These are phyloP conservation scores for Amylocarpus encephaloides DNA, from an alignment of 2,329 filamentous ascomycete genomes.

Conservation along the genomic window DNA sequence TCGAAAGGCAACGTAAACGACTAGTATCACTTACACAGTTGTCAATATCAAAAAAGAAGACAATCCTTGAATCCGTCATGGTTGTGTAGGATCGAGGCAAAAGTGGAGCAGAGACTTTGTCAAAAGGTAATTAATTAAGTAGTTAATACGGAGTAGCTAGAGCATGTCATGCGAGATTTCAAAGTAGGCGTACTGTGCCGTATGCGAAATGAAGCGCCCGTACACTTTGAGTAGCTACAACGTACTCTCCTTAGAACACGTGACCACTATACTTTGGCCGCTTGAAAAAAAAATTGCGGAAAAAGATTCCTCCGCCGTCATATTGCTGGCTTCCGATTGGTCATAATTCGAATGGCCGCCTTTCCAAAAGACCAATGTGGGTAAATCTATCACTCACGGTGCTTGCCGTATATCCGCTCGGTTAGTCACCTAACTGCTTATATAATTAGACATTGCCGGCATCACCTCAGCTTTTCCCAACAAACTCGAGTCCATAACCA, in stretches of 20 bases:
- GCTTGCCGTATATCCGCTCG: not conserved
- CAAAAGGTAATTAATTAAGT: not conserved
- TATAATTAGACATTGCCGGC: too few species aligned
- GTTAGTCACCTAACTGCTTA: too few species aligned
- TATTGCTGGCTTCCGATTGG: too few species aligned
- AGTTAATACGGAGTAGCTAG: not conserved
- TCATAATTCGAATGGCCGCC: too few species aligned
- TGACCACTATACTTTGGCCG: too few species aligned
- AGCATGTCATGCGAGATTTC: not conserved
- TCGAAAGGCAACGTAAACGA: not conserved
- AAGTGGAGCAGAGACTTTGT: not conserved
- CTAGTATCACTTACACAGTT: constrained; percentile 63
- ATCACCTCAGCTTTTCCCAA: too few species aligned
- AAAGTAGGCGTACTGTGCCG: not conserved
- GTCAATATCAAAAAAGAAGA: constrained; percentile 89
- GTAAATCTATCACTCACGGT: not conserved
- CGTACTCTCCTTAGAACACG: too few species aligned
- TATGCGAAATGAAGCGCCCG: too few species aligned
- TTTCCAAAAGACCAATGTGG: not conserved
- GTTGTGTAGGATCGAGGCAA: not conserved
- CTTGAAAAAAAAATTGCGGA: too few species aligned
- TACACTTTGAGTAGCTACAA: too few species aligned
- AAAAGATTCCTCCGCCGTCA: too few species aligned
- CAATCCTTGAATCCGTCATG: constrained; percentile 35
- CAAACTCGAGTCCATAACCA: too few species aligned